A percentile compares a stretch with the other conserved stretches of the same genome.
phyloP scores from a whole-genome alignment of 257 asterid species.

The Ilex aquifolium region DNA sequence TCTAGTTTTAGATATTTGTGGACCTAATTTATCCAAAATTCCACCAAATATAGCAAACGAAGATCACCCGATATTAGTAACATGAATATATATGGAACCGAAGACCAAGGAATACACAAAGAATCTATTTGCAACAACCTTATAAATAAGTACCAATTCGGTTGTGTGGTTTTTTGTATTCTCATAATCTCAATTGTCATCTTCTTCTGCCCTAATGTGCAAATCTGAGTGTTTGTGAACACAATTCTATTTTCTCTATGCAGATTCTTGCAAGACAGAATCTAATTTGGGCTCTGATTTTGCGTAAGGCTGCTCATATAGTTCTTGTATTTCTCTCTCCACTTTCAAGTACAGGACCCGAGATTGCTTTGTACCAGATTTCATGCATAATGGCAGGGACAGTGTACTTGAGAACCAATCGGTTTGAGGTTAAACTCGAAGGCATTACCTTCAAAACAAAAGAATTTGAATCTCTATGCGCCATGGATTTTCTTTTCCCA shows the following conservation, averaged over 20 bases:
- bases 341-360: background rate
- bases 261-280: too few relatives aligned
- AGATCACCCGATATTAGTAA: too few relatives aligned
- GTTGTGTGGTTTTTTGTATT: background rate
- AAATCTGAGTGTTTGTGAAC: too few relatives aligned
- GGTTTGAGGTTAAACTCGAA: constrained; percentile 81
- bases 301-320: background rate
- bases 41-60: too few relatives aligned
- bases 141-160: background rate
- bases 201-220: too few relatives aligned
- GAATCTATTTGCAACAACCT: background rate
- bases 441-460: constrained; percentile 73
- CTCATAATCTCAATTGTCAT: too few relatives aligned
- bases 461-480: constrained; percentile 64
- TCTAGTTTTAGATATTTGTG: too few relatives aligned
- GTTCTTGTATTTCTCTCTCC: background rate
- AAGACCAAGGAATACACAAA: too few relatives aligned
- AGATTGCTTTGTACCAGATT: background rate
- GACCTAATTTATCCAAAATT: too few relatives aligned
- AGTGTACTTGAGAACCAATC: constrained; percentile 60
- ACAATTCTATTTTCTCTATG: too few relatives aligned
- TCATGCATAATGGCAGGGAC: constrained; percentile 48
- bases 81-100: constrained; percentile 1
- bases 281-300: too few relatives aligned
- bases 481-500: constrained; percentile 69